Percentiles rank a stretch among this genome's conserved stretches.
phyloP scores from a whole-genome alignment of 805 yeast genomes.

The Blastobotrys attinorum region DNA sequence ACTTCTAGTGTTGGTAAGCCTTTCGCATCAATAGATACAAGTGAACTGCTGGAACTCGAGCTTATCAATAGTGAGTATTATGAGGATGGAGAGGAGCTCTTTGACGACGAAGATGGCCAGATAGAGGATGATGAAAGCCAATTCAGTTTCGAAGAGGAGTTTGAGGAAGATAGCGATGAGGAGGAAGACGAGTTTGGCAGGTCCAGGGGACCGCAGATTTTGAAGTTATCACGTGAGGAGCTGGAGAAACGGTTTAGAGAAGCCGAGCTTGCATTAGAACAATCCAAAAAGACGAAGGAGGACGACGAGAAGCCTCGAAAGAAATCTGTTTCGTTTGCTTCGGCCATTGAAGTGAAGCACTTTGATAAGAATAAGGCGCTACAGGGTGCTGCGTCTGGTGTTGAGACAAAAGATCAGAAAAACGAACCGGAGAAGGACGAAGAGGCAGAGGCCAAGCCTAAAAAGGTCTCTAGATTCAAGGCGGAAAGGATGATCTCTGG shows the following conservation, averaged over 20 bases:
- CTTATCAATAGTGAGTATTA: slow-evolving; percentile 17
- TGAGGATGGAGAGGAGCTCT: slow-evolving; percentile 16
- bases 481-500: slow-evolving; percentile 9
- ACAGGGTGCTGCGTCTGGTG: not conserved
- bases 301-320: slow-evolving; percentile 1
- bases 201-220: slow-evolving; percentile 18
- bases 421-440: slow-evolving; percentile 7
- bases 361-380: slow-evolving; percentile 31
- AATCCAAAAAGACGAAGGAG: not conserved
- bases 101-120: slow-evolving; percentile 42
- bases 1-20: not conserved
- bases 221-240: slow-evolving; percentile 3
- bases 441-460: slow-evolving; percentile 7
- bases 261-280: slow-evolving; percentile 4
- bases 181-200: slow-evolving; percentile 32
- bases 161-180: slow-evolving; percentile 36
- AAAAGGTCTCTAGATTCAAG: slow-evolving; percentile 27
- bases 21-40: slow-evolving; percentile 5
- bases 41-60: slow-evolving; percentile 26
- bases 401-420: not conserved
- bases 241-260: slow-evolving; percentile 1
- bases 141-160: slow-evolving; percentile 32
- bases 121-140: slow-evolving; percentile 37
- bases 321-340: slow-evolving; percentile 36
- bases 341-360: slow-evolving; percentile 47